Evolutionary conservation across 2,329 filamentous ascomycete species (phyloP).

Genomic region (Verticillium nonalfalfae): DNA sequence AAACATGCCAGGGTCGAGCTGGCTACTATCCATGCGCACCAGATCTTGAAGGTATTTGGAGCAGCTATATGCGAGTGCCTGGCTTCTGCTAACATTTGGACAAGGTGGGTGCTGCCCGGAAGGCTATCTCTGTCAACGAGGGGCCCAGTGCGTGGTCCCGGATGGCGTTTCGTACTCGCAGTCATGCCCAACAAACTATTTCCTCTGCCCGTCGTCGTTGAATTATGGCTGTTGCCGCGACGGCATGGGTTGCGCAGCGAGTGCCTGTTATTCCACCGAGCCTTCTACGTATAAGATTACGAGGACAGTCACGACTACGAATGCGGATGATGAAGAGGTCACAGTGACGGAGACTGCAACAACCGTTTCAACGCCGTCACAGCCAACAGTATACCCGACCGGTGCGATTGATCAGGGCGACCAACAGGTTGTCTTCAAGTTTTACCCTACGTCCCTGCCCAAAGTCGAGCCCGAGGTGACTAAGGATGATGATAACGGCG

Average conservation of each 20-base stretch:
- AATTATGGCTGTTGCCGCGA: constrained; percentile 47
- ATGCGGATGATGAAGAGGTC: constrained; percentile 26
- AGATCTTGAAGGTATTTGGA: constrained; percentile 25
- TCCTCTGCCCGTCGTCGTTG: constrained; percentile 41
- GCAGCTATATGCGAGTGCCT: no score
- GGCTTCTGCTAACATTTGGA: not conserved
- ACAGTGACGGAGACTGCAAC: constrained; percentile 32
- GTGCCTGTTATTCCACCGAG: constrained; percentile 40
- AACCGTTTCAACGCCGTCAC: constrained; percentile 29
- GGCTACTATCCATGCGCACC: constrained; percentile 34
- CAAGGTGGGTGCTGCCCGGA: constrained; percentile 38
- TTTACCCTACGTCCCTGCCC: constrained; percentile 34
- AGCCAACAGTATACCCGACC: constrained; percentile 17
- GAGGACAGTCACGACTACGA: constrained; percentile 37
- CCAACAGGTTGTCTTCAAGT: constrained; percentile 30
- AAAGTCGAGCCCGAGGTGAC: constrained; percentile 26
- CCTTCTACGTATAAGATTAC: constrained; percentile 38
- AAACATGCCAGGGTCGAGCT: constrained; percentile 25
- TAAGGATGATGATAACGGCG: constrained; percentile 2
- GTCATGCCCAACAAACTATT: constrained; percentile 37
- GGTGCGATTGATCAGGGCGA: constrained; percentile 14
- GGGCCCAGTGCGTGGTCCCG: constrained; percentile 34
- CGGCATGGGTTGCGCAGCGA: constrained; percentile 40
- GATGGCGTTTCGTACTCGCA: constrained; percentile 30
- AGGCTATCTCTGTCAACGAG: constrained; percentile 34